A percentile compares a stretch with the other conserved stretches of the same genome.
Conservation (phyloP, 2,329 filamentous ascomycete species). For the Ceratocystis destructans region DNA sequence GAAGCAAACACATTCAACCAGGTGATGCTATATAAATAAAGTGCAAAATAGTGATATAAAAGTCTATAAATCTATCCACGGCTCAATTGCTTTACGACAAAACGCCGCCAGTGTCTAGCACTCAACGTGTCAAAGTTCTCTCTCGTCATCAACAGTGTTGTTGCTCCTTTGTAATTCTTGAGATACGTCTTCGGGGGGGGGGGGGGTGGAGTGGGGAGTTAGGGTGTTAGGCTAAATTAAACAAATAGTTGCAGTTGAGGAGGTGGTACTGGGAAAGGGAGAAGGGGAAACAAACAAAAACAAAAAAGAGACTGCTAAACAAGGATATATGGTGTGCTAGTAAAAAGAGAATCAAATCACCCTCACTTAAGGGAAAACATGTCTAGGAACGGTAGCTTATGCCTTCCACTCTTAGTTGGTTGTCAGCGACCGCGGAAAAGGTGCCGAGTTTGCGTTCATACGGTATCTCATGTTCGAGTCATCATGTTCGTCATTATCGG, state of each 20-base stretch:
- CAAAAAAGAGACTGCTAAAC: background rate
- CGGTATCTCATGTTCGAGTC: background rate
- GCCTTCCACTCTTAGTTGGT: slow-evolving; percentile 1
- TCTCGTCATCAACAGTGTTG: slow-evolving; percentile 2
- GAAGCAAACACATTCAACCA: background rate
- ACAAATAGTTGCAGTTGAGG: background rate
- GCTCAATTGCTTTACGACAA: background rate
- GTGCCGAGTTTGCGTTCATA: background rate
- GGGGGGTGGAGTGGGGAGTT: too few species aligned
- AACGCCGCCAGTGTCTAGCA: background rate
- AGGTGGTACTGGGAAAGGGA: too few species aligned
- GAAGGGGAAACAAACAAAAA: background rate
- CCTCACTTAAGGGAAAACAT: background rate
- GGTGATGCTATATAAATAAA: background rate
- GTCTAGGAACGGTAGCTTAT: background rate
- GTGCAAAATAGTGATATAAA: background rate
- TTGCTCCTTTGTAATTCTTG: slow-evolving; percentile 2
- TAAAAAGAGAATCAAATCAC: slow-evolving; percentile 5
- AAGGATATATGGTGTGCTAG: slow-evolving; percentile 5
- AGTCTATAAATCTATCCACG: slow-evolving; percentile 11
- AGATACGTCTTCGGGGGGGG: background rate
- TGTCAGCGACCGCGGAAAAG: slow-evolving; percentile 13
- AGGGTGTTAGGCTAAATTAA: too few species aligned
- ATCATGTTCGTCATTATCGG: slow-evolving; percentile 14
- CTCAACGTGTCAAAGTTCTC: background rate